A percentile compares a stretch with the other conserved stretches of the same genome.
phyloP scores from a whole-genome alignment of 1,139 yeast species.

The Hansenula lynferdii region DNA sequence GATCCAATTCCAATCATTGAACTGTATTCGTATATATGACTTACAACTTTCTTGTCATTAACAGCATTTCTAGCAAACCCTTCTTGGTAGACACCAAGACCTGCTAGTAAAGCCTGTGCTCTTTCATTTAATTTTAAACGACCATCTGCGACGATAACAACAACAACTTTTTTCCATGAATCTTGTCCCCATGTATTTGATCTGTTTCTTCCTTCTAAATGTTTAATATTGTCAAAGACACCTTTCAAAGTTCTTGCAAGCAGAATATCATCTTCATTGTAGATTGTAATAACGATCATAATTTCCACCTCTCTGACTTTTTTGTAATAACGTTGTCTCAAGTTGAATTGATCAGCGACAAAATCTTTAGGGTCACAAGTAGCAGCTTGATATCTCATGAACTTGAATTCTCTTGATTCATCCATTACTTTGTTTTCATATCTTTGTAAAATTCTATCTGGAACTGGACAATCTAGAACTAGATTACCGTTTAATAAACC shows the following conservation, averaged over 20 bases:
- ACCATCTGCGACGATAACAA: conserved; percentile 88
- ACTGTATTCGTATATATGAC: conserved; percentile 90
- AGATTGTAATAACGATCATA: conserved; percentile 86
- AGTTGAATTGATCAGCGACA: conserved; percentile 64
- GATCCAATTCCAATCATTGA: conserved; percentile 60
- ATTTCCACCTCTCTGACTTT: conserved; percentile 82
- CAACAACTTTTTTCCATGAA: conserved; percentile 92
- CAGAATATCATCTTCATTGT: conserved; percentile 85
- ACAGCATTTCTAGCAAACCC: conserved; percentile 90
- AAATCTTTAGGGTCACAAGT: conserved; percentile 83
- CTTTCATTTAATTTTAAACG: conserved; percentile 84
- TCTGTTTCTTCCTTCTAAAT: conserved; percentile 65
- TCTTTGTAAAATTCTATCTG: conserved; percentile 48
- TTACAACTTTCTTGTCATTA: conserved; percentile 79
- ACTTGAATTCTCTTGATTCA: conserved; percentile 69
- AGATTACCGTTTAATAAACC: conserved; percentile 49
- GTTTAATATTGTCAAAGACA: conserved; percentile 86
- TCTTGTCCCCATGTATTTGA: conserved; percentile 79
- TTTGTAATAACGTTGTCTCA: conserved; percentile 64
- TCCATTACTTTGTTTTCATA: conserved; percentile 37
- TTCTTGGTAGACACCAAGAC: conserved; percentile 93
- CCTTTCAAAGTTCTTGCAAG: conserved; percentile 91
- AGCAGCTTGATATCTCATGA: conserved; percentile 81
- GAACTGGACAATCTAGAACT: conserved; percentile 63
- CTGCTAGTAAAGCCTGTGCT: conserved; percentile 79